Evolutionary conservation across 2,329 filamentous ascomycete species (phyloP).

Genomic region (Pyricularia grisea): DNA sequence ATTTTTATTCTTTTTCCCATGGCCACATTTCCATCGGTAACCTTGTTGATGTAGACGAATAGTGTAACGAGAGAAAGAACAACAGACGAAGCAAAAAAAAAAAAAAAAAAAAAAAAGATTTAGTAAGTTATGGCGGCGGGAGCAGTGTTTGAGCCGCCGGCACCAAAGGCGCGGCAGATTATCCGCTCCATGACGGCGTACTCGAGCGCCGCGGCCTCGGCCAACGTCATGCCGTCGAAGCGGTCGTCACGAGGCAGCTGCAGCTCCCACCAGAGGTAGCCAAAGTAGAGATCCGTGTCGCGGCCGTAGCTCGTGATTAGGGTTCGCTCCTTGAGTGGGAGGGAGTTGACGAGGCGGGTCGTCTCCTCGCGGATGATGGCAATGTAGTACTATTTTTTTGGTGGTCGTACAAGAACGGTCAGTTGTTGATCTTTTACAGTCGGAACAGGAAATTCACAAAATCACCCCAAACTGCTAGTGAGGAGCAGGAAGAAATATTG

Average conservation of each 20-base stretch:
- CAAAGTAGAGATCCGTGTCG: slow-evolving; percentile 36
- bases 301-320: slow-evolving; percentile 21
- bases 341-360: slow-evolving; percentile 25
- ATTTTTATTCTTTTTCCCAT: too few species aligned
- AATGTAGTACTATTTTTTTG: slow-evolving; percentile 42
- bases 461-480: too few species aligned
- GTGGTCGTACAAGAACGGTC: background rate
- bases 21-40: too few species aligned
- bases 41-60: too few species aligned
- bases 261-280: slow-evolving; percentile 41
- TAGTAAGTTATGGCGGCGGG: background rate
- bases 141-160: background rate
- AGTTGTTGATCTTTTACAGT: background rate
- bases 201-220: slow-evolving; percentile 34
- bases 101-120: background rate
- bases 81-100: background rate
- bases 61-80: background rate
- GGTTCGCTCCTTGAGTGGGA: slow-evolving; percentile 31
- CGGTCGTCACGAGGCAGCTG: slow-evolving; percentile 26
- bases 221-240: slow-evolving; percentile 40
- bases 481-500: background rate
- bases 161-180: slow-evolving; percentile 29
- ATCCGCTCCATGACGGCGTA: slow-evolving; percentile 39
- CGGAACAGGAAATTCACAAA: background rate
- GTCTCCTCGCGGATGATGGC: slow-evolving; percentile 44